These are phyloP conservation scores for Leccinum fuscescens DNA, from an alignment of 1,284 basidiomycete species.

Conservation along the genomic window DNA sequence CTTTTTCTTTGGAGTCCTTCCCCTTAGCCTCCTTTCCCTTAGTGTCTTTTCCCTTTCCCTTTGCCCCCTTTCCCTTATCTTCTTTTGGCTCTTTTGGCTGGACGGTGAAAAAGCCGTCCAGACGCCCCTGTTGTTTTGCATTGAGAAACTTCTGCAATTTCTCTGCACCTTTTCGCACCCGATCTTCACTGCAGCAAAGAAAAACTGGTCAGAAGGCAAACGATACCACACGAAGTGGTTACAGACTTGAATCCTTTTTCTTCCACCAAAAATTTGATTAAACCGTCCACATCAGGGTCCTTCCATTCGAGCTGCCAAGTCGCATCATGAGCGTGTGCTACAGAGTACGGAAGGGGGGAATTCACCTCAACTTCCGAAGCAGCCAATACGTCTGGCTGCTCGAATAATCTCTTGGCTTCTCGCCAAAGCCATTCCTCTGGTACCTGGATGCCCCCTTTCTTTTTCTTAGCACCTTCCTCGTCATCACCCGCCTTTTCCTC, in stretches of 20 bases:
- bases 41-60: slow-evolving; percentile 31
- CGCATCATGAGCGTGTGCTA: background rate
- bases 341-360: background rate
- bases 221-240: background rate
- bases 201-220: slow-evolving; percentile 2
- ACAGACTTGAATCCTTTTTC: slow-evolving; percentile 96
- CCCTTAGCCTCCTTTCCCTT: slow-evolving; percentile 32
- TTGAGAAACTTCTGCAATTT: slow-evolving; percentile 87
- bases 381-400: slow-evolving; percentile 85
- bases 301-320: slow-evolving; percentile 85
- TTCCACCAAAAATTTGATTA: slow-evolving; percentile 91
- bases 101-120: slow-evolving; percentile 93
- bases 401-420: slow-evolving; percentile 88
- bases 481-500: slow-evolving; percentile 50
- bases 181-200: slow-evolving; percentile 74
- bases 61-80: slow-evolving; percentile 39
- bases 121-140: slow-evolving; percentile 92
- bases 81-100: slow-evolving; percentile 54
- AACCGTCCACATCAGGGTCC: slow-evolving; percentile 87
- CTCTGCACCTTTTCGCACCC: slow-evolving; percentile 92
- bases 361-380: slow-evolving; percentile 85
- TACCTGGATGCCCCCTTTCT: slow-evolving; percentile 73
- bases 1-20: slow-evolving; percentile 30
- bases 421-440: slow-evolving; percentile 98
- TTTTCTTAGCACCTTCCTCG: slow-evolving; percentile 44